Conservation (phyloP, 805 yeast genomes). For the Barnettozyma wickerhamii region DNA sequence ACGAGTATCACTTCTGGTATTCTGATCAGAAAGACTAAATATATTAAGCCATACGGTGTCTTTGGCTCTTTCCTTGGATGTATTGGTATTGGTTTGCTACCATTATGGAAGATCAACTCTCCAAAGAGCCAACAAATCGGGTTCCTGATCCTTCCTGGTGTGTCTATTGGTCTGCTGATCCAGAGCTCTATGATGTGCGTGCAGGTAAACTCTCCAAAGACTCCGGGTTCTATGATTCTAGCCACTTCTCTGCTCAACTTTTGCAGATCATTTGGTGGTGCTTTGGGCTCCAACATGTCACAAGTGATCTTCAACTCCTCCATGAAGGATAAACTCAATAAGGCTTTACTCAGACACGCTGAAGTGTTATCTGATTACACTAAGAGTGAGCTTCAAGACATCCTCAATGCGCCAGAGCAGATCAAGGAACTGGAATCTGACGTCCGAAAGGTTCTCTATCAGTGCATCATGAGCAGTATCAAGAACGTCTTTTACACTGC, state of each 20-base stretch:
- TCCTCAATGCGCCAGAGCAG: slow-evolving; percentile 6
- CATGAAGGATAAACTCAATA: slow-evolving; percentile 17
- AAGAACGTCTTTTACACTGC: slow-evolving; percentile 37
- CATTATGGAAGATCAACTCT: slow-evolving; percentile 29
- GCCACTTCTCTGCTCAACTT: slow-evolving; percentile 40
- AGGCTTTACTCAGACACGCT: background rate
- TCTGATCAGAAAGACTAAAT: slow-evolving; percentile 29
- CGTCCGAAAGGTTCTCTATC: slow-evolving; percentile 13
- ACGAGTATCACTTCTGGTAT: slow-evolving; percentile 24
- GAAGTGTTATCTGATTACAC: slow-evolving; percentile 1
- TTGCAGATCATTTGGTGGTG: slow-evolving; percentile 38
- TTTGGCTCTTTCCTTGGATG: slow-evolving; percentile 29
- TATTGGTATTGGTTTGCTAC: slow-evolving; percentile 33
- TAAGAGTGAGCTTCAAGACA: background rate
- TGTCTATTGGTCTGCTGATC: slow-evolving; percentile 31
- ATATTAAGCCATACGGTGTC: slow-evolving; percentile 32
- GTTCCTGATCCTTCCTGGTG: slow-evolving; percentile 33
- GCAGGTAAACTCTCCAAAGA: slow-evolving; percentile 41
- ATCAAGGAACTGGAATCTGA: slow-evolving; percentile 2
- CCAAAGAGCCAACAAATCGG: slow-evolving; percentile 30
- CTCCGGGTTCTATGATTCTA: slow-evolving; percentile 42
- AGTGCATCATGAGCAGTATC: slow-evolving; percentile 33
- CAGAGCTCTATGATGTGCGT: slow-evolving; percentile 30
- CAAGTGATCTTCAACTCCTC: slow-evolving; percentile 35
- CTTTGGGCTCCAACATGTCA: slow-evolving; percentile 35